phyloP scores from a whole-genome alignment of 192 early-diverging fungal species.

The Backusella liffmaniae region DNA sequence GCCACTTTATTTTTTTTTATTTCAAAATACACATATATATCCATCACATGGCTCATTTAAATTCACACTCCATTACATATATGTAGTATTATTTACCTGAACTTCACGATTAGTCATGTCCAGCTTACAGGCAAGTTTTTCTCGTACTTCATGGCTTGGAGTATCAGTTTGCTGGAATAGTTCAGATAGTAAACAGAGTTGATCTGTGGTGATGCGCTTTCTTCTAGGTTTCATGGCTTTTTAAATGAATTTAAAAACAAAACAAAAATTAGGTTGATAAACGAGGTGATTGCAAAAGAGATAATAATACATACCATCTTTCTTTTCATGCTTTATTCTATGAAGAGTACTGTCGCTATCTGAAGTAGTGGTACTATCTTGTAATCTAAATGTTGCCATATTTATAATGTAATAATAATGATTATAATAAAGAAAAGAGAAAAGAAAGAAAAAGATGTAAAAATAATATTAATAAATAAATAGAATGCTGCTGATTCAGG shows the following conservation, averaged over 20 bases:
- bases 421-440: neutral
- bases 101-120: constrained; percentile 80
- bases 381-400: neutral
- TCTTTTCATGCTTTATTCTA: constrained; percentile 2
- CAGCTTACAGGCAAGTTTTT: constrained; percentile 67
- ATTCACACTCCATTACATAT: neutral
- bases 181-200: constrained; percentile 62
- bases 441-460: constrained; percentile 2
- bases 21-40: neutral
- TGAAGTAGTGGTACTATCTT: neutral
- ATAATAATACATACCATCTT: neutral
- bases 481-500: neutral
- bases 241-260: neutral
- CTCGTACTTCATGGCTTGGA: constrained; percentile 72
- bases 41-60: constrained; percentile 25
- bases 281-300: neutral
- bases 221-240: constrained; percentile 62
- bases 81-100: constrained; percentile 49
- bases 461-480: constrained; percentile 9
- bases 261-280: neutral
- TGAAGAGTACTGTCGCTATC: neutral
- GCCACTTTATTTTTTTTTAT: neutral
- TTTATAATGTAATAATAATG: neutral
- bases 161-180: constrained; percentile 77
- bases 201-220: constrained; percentile 73